Conservation (phyloP, 2,329 filamentous ascomycete genomes). For the Fusarium protoensiforme region DNA sequence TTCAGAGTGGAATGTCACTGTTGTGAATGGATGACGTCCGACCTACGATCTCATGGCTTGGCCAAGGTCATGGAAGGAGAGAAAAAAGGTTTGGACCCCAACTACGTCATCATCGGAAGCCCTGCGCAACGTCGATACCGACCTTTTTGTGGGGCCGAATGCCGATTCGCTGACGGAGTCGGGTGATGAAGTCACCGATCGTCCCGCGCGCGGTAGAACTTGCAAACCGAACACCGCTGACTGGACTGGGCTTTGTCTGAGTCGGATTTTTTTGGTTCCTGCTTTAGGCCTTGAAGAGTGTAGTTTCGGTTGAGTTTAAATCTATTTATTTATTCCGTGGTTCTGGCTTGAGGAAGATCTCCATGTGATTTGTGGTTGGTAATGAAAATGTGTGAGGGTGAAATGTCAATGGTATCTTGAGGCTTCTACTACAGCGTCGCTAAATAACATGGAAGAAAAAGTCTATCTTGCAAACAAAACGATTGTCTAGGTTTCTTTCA, state of each 20-base stretch:
- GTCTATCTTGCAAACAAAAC: conserved; percentile 2
- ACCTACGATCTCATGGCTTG: not conserved
- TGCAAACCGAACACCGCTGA: not conserved
- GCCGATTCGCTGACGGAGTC: not conserved
- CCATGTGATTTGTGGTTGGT: not conserved
- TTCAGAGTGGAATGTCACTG: not conserved
- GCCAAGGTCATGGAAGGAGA: conserved; percentile 17
- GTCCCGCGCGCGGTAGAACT: conserved; percentile 4
- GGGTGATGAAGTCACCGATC: conserved; percentile 35
- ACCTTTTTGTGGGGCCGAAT: not conserved
- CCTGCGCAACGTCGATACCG: not conserved
- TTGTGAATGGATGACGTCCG: conserved; percentile 31
- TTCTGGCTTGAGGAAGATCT: not conserved
- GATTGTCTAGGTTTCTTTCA: not conserved
- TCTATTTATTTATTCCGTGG: not conserved
- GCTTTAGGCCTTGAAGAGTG: not conserved
- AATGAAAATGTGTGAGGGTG: not conserved
- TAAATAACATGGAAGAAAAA: not conserved
- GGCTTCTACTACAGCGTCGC: not conserved
- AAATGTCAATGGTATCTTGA: not conserved
- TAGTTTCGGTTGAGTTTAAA: conserved; percentile 7
- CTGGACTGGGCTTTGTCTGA: not conserved
- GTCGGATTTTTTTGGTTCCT: not conserved
- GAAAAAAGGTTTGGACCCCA: conserved; percentile 10
- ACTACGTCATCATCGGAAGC: conserved; percentile 27